Percentiles rank a stretch among this genome's conserved stretches.
Evolutionary conservation across 2,329 filamentous ascomycete species (phyloP).

Genomic region (Verticillium longisporum): DNA sequence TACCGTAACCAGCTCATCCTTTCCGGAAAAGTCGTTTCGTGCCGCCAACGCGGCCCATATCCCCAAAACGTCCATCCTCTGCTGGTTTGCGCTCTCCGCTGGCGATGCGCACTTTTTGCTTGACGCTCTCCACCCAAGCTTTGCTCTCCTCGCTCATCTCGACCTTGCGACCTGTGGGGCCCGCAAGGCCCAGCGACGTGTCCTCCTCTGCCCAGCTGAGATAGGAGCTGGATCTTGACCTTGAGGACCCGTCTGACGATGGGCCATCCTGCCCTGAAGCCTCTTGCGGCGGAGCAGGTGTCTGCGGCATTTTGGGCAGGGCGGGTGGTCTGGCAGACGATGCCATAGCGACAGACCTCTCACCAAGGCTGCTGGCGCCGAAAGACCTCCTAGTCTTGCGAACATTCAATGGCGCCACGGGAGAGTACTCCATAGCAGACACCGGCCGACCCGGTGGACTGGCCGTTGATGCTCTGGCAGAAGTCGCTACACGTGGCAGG

Average conservation of each 20-base stretch:
- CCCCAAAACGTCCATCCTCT: slow-evolving; percentile 49
- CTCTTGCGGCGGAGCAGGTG: slow-evolving; percentile 28
- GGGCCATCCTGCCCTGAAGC: slow-evolving; percentile 28
- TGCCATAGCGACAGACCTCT: slow-evolving; percentile 16
- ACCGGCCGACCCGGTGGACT: slow-evolving; percentile 27
- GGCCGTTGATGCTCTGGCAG: slow-evolving; percentile 16
- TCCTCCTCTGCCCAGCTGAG: slow-evolving; percentile 54
- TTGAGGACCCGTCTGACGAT: slow-evolving; percentile 34
- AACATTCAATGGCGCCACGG: slow-evolving; percentile 42
- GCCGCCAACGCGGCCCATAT: slow-evolving; percentile 64
- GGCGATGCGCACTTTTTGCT: slow-evolving; percentile 68
- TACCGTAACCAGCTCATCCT: slow-evolving; percentile 10
- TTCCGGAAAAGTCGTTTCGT: slow-evolving; percentile 66
- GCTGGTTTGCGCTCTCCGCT: slow-evolving; percentile 46
- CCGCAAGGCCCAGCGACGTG: slow-evolving; percentile 60
- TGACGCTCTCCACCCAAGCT: slow-evolving; percentile 77
- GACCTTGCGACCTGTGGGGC: slow-evolving; percentile 57
- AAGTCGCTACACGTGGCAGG: slow-evolving; percentile 22
- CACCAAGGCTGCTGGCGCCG: slow-evolving; percentile 22
- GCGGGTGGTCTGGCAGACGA: slow-evolving; percentile 11
- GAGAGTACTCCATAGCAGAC: slow-evolving; percentile 27
- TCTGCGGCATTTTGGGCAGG: slow-evolving; percentile 29
- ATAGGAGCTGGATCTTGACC: slow-evolving; percentile 46
- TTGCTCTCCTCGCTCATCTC: slow-evolving; percentile 66
- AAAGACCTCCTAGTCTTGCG: slow-evolving; percentile 46